Evolutionary conservation across 495 filamentous ascomycete species (phyloP), one percentile per base, ranked within the genome.

Genomic region (Aspergillus funiculosus): DNA sequence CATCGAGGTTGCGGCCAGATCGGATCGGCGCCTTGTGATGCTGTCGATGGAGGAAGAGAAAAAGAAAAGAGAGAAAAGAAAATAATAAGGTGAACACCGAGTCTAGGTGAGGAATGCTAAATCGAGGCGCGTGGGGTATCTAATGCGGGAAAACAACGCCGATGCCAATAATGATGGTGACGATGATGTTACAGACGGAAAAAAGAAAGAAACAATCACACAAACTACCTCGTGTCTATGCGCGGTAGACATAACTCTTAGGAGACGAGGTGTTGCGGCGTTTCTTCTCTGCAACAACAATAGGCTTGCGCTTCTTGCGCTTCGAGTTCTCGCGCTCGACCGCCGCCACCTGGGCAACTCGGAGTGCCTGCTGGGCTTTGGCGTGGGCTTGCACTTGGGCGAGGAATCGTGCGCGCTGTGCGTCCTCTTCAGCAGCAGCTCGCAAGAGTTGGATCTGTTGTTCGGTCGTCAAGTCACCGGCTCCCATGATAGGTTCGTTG

Each of bases 311-410:
- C 56, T 70, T 72, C 60, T 60, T 66, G 52, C 53, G 62, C 58
- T 69, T 72, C 28, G 56, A 44, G 39, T 49, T 60, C 20, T 62
- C 61, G 43, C 62, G 62, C 51, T 69, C 69, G 13, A 50, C 49
- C n/a, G 61, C 51, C 3, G 59, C 51, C 35, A 62, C 36, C 52
- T 73, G 66, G 3, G 62, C 48, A n/a, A 63, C 50, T 25, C 68
- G 64, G 20, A 71, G 22, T n/a, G 63, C 66, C 38, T 69, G 67
- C 29, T 68, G 66, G 2, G 70, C 70, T 28, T 64, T 64, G 2
- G 70, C 70, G 45, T 71, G 67, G 36, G 70, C 70, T 13, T 73
- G 65, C 7, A 73, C 67, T 43, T 66, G 64, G 17, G 70, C 70
- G 29, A 72, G 56, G 58, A 73, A 71, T 6, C 64, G 66, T 3